These are phyloP conservation scores for Malus hybrid DNA, from an alignment of 331 rosid species.

Conservation along the genomic window DNA sequence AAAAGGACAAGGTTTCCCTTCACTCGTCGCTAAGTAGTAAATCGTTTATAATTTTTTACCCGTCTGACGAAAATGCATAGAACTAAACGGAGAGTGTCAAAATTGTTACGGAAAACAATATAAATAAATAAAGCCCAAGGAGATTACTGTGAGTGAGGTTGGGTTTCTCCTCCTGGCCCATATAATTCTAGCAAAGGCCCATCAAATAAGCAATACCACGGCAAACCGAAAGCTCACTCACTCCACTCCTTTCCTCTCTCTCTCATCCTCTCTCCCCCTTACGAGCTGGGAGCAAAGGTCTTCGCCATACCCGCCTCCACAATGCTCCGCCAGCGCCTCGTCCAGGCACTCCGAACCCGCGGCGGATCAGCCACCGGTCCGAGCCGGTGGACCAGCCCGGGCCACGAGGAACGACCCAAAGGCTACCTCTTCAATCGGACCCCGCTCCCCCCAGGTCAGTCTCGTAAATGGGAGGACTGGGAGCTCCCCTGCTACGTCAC, in stretches of 20 bases:
- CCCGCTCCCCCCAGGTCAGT: slow-evolving; percentile 54
- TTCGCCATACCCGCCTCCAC: slow-evolving; percentile 29
- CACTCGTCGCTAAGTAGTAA: too few species aligned
- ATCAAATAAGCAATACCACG: background rate
- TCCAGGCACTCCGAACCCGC: slow-evolving; percentile 54
- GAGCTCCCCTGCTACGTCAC: slow-evolving; percentile 71
- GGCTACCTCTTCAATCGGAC: slow-evolving; percentile 75
- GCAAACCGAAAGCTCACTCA: background rate
- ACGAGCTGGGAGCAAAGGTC: background rate
- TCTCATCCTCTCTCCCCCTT: background rate
- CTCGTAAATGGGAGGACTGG: slow-evolving; percentile 79
- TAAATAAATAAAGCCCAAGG: background rate
- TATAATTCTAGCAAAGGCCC: background rate
- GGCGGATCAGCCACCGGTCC: slow-evolving; percentile 49
- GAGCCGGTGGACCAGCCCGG: slow-evolving; percentile 76
- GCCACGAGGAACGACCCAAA: slow-evolving; percentile 82
- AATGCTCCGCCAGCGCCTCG: slow-evolving; percentile 76
- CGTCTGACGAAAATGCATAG: fast-evolving
- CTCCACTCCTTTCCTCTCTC: background rate
- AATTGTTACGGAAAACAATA: too few species aligned
- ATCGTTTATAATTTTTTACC: too few species aligned
- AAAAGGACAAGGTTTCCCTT: too few species aligned
- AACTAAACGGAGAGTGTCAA: background rate
- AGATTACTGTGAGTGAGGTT: background rate
- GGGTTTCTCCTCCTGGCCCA: background rate